Conservation (phyloP, 208 protist genomes). For the Leishmania amazonensis region DNA sequence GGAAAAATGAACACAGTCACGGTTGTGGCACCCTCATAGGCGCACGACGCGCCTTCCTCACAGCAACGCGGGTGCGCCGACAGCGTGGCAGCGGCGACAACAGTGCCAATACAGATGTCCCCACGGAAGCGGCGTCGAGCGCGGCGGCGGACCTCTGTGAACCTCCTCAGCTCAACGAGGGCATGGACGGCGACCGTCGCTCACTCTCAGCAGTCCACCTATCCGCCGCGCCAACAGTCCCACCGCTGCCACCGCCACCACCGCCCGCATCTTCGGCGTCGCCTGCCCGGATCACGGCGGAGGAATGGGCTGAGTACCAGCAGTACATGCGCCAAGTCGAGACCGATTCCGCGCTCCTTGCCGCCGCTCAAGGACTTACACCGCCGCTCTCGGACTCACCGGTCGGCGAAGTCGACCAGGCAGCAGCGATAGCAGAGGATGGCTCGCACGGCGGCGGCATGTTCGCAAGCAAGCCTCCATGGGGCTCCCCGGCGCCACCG, state of each 20-base stretch:
- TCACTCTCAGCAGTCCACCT: background rate
- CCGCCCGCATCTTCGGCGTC: slow-evolving; percentile 2
- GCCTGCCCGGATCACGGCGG: background rate
- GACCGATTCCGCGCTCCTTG: slow-evolving; percentile 11
- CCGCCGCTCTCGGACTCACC: background rate
- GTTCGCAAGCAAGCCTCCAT: no score
- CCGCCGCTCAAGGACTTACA: slow-evolving; percentile 4
- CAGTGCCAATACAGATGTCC: background rate
- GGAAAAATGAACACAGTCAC: background rate
- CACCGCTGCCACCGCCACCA: slow-evolving; percentile 9
- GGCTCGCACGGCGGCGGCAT: background rate
- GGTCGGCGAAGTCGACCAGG: background rate
- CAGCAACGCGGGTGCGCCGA: background rate
- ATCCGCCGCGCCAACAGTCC: background rate
- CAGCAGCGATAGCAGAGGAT: background rate
- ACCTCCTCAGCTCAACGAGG: background rate
- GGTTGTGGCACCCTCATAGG: background rate
- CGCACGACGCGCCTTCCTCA: background rate
- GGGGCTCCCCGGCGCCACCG: background rate
- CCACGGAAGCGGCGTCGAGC: background rate
- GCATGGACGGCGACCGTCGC: background rate
- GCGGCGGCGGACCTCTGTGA: background rate
- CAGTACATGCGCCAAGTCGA: slow-evolving; percentile 14
- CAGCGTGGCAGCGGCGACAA: background rate
- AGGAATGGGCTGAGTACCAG: slow-evolving; percentile 15